phyloP scores from a whole-genome alignment of 1,284 basidiomycete species.

The Agroathelia rolfsii region DNA sequence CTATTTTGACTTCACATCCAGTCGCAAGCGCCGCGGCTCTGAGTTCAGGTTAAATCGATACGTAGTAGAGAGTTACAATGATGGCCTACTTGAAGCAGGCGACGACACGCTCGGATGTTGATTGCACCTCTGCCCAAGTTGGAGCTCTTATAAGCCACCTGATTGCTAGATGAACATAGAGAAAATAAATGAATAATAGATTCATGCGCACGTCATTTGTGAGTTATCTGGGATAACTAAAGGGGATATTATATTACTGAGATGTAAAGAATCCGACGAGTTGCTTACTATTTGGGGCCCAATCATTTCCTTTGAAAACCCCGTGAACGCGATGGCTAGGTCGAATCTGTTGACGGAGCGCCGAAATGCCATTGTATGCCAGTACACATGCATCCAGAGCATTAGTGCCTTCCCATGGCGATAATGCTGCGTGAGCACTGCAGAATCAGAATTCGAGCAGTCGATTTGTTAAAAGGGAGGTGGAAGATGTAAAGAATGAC shows the following conservation, averaged over 20 bases:
- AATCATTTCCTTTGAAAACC: constrained; percentile 50
- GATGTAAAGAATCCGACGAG: constrained; percentile 3
- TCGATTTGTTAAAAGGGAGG: constrained; percentile 4
- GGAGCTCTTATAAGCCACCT: constrained; percentile 58
- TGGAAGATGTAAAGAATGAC: neutral
- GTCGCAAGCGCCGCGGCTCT: constrained; percentile 68
- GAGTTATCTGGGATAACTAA: constrained; percentile 76
- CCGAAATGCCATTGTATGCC: constrained; percentile 67
- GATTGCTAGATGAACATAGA: constrained; percentile 71
- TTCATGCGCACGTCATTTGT: constrained; percentile 33
- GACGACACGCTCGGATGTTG: constrained; percentile 37
- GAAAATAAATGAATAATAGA: constrained; percentile 36
- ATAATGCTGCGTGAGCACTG: constrained; percentile 65
- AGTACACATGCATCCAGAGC: constrained; percentile 79
- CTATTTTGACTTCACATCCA: constrained; percentile 49
- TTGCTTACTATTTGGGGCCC: constrained; percentile 50
- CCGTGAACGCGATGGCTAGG: constrained; percentile 62
- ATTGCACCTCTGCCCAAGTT: constrained; percentile 41
- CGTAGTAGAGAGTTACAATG: neutral
- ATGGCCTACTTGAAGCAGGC: constrained; percentile 48
- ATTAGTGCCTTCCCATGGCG: constrained; percentile 79
- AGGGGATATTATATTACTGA: constrained; percentile 1
- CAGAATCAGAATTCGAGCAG: constrained; percentile 19
- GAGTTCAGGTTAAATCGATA: constrained; percentile 8
- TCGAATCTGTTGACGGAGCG: constrained; percentile 65